A percentile compares a stretch with the other conserved stretches of the same genome.
Evolutionary conservation across 2,329 filamentous ascomycete species (phyloP).

Genomic region (Aspergillus phoenicis): DNA sequence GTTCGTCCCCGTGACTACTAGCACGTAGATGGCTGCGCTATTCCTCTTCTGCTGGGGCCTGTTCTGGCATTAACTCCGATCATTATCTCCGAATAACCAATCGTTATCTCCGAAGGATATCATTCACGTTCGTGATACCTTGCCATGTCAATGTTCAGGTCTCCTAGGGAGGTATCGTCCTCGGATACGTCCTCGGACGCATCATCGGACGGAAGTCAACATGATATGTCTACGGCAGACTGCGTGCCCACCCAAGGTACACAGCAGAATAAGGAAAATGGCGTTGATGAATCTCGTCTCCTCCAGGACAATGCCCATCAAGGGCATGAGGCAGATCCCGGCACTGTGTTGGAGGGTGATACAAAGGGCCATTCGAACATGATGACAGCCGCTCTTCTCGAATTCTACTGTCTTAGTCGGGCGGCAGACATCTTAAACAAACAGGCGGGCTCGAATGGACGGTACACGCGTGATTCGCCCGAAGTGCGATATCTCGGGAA

Average conservation of each 20-base stretch:
- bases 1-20: not conserved
- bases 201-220: slow-evolving; percentile 30
- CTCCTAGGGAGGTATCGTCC: slow-evolving; percentile 42
- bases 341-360: slow-evolving; percentile 34
- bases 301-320: slow-evolving; percentile 8
- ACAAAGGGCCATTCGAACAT: slow-evolving; percentile 42
- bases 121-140: slow-evolving; percentile 1
- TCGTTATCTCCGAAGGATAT: not conserved
- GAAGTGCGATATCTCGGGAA: slow-evolving; percentile 47
- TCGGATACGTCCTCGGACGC: slow-evolving; percentile 43
- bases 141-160: slow-evolving; percentile 46
- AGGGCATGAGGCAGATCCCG: slow-evolving; percentile 13
- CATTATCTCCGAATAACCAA: not conserved
- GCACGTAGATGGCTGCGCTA: slow-evolving; percentile 2
- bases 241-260: not conserved
- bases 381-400: slow-evolving; percentile 48
- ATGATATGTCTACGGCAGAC: slow-evolving; percentile 15
- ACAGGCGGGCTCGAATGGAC: slow-evolving; percentile 35
- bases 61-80: not conserved
- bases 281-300: slow-evolving; percentile 4
- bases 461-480: slow-evolving; percentile 45
- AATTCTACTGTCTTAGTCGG: slow-evolving; percentile 48
- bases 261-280: slow-evolving; percentile 7
- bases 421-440: slow-evolving; percentile 50
- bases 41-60: not conserved